Conservation (phyloP, 2,329 filamentous ascomycete genomes). For the Aspergillus ruber region DNA sequence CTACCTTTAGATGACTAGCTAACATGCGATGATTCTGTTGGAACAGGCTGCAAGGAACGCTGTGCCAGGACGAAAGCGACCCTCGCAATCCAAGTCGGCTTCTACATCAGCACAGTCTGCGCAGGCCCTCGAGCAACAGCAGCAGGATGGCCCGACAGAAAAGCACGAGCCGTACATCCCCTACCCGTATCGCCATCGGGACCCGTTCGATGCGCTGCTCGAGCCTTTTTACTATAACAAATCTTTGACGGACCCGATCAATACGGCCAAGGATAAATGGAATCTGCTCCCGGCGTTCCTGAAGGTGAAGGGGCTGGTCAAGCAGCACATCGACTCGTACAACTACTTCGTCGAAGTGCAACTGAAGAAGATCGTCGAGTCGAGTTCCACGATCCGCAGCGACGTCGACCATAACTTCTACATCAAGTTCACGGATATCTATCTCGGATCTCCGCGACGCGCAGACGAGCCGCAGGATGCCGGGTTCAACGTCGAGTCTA, state of each 20-base stretch:
- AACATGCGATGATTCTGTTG: conserved; percentile 3
- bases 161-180: conserved; percentile 12
- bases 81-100: conserved; percentile 20
- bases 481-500: conserved; percentile 39
- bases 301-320: conserved; percentile 93
- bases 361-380: conserved; percentile 91
- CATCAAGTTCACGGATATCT: conserved; percentile 88
- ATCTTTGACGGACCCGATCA: conserved; percentile 61
- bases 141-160: conserved; percentile 8
- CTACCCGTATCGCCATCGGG: conserved; percentile 22
- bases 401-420: conserved; percentile 91
- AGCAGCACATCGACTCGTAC: conserved; percentile 97
- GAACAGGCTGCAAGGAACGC: conserved; percentile 12
- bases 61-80: conserved; percentile 19
- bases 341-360: conserved; percentile 97
- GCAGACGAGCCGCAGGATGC: conserved; percentile 62
- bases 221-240: conserved; percentile 67
- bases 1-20: conserved; percentile 4
- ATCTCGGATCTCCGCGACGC: conserved; percentile 74
- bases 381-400: conserved; percentile 81
- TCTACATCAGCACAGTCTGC: conserved; percentile 13
- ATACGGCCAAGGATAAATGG: conserved; percentile 80
- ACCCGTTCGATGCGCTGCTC: conserved; percentile 56
- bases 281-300: conserved; percentile 95
- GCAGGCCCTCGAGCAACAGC: conserved; percentile 9